Percentiles rank a stretch among this genome's conserved stretches.
Conservation (phyloP, 108 stramenopile genomes). For the Nitzschia sp. region DNA sequence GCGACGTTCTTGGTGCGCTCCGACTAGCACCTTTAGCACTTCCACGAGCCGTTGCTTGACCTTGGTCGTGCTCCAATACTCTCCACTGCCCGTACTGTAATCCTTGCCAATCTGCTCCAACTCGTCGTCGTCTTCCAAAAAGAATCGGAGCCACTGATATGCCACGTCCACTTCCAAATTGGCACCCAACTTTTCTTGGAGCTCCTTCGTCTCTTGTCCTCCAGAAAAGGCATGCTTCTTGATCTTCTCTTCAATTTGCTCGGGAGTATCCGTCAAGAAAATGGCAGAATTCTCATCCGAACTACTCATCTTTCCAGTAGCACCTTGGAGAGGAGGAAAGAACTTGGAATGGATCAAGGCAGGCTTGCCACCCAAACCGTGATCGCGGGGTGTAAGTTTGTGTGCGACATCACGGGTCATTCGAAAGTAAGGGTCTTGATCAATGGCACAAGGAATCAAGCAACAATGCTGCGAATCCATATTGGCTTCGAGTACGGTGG, state of each 20-base stretch:
- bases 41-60: constrained; percentile 90
- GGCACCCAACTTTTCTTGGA: constrained; percentile 94
- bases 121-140: constrained; percentile 98
- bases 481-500: constrained; percentile 67
- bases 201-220: constrained; percentile 92
- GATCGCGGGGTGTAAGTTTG: constrained; percentile 64
- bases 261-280: constrained; percentile 94
- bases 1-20: constrained; percentile 87
- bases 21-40: constrained; percentile 87
- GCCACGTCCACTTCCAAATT: constrained; percentile 94
- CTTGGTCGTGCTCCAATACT: constrained; percentile 92
- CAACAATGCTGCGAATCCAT: constrained; percentile 63
- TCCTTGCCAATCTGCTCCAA: constrained; percentile 83
- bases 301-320: constrained; percentile 94
- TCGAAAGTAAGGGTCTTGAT: constrained; percentile 99
- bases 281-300: constrained; percentile 88
- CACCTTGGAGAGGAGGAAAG: constrained; percentile 97
- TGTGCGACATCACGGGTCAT: constrained; percentile 98
- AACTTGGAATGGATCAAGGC: constrained; percentile 98
- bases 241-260: constrained; percentile 86
- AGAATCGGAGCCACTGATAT: constrained; percentile 97
- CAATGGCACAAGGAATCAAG: constrained; percentile 98
- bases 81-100: constrained; percentile 91
- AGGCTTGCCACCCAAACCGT: constrained; percentile 88
- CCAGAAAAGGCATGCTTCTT: constrained; percentile 93